Conservation (phyloP, 441 rosid species). For the Geranium incanum region DNA sequence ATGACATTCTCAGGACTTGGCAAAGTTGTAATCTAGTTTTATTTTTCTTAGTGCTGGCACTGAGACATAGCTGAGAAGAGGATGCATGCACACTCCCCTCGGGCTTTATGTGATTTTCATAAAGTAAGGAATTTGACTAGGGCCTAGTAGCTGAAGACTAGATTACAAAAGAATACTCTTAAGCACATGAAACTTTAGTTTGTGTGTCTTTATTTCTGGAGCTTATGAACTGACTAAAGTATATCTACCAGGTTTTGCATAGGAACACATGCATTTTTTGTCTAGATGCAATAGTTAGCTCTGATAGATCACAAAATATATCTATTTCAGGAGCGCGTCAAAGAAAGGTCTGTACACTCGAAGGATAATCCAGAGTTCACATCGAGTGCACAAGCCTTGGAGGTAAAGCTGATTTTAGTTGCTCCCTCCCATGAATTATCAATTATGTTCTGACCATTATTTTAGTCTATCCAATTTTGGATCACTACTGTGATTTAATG, state of each 20-base stretch:
- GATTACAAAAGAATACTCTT: not conserved
- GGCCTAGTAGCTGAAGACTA: not conserved
- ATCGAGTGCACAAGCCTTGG: slow-evolving; percentile 45
- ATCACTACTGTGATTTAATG: slow-evolving; percentile 17
- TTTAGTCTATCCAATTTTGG: slow-evolving; percentile 14
- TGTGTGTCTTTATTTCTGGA: no score
- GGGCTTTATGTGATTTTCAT: not conserved
- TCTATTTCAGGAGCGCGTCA: slow-evolving; percentile 64
- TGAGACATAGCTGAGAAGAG: not conserved
- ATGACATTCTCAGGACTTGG: not conserved
- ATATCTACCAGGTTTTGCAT: not conserved
- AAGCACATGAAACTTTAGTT: no score
- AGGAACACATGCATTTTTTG: not conserved
- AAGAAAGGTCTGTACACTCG: slow-evolving; percentile 60
- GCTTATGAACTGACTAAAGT: no score
- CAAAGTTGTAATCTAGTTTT: not conserved
- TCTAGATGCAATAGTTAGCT: not conserved
- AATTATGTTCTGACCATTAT: not conserved
- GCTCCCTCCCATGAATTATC: not conserved
- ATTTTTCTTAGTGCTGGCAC: not conserved
- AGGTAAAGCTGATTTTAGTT: slow-evolving; percentile 35
- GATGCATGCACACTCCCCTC: not conserved
- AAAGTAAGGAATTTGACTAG: not conserved
- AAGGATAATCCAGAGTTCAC: slow-evolving; percentile 46
- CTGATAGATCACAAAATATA: slow-evolving; percentile 7